Base-by-base conservation (phyloP, 1,284 basidiomycete species). In the Porogramme epimiltina region DNA sequence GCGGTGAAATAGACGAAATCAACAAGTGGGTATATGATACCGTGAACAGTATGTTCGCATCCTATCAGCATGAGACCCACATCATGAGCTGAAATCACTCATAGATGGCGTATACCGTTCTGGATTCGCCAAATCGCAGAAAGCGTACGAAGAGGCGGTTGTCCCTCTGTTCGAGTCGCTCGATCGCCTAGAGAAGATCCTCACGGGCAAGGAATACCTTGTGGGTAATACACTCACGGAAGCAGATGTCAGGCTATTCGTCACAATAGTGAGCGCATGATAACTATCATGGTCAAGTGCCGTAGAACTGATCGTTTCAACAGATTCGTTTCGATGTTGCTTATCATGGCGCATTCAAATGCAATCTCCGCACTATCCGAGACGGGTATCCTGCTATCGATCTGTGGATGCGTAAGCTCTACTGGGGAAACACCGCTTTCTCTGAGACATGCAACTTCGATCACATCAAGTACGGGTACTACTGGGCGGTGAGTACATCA, bases 281-380 rank as follows among this genome's bases (percentile, higher is more conserved):
- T 58, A 46, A n/a, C 23, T 18, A 41, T 38, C 24, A 41, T 36
- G 22, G 20, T 9, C 24, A 0, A 3, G 36, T 39, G 9, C 33
- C 28, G 2, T 13, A n/a, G 15, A 10, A 19, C 45, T 19, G 22
- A 26, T n/a, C 24, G 23, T 6, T 11, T 3, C 19, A 16, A 15
- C 39, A 84, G 79, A 72, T 77, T 42, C 78, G 78, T 25, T 85
- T 84, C 66, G 93, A 96, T 65, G 88, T 90, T 0, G 95, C 93
- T 28, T 98, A 99, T 72, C 82, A 89, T 48, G 85, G 85, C 0
- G 91, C 94, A 71, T 98, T 98, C 81, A 98, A 98, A 71, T 96
- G 93, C 76, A 96, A 97, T 78, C 71, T 92, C 59, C 85, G 85
- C 33, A 81, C 82, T 42, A 90, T 91, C 57, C 83, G 88, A 9